These are phyloP conservation scores for Orbilia oligospora DNA, from an alignment of 2,329 filamentous ascomycete species.

Conservation along the genomic window DNA sequence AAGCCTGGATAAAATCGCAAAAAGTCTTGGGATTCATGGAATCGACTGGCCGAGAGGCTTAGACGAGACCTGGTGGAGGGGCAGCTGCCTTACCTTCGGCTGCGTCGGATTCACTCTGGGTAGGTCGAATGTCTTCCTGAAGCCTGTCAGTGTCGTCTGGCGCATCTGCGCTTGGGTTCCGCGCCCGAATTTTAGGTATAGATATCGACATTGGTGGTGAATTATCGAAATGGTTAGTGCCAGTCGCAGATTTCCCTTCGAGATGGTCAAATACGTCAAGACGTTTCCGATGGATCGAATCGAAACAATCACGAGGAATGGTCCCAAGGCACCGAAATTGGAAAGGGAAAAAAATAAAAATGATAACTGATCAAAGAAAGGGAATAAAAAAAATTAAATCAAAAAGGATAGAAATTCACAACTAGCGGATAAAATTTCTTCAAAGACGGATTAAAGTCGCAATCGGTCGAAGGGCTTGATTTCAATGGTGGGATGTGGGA, in stretches of 20 bases:
- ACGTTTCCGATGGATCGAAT: constrained; percentile 36
- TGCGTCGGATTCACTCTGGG: constrained; percentile 54
- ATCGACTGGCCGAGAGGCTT: constrained; percentile 51
- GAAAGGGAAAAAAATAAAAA: constrained; percentile 11
- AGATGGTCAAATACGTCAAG: constrained; percentile 20
- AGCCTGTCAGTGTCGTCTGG: constrained; percentile 55
- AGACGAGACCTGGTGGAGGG: constrained; percentile 51
- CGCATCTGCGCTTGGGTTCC: constrained; percentile 55
- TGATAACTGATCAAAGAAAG: background rate
- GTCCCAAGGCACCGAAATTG: background rate
- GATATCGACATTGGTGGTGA: constrained; percentile 49
- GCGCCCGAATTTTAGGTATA: constrained; percentile 41
- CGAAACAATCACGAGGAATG: constrained; percentile 25
- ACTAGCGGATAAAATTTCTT: constrained; percentile 42
- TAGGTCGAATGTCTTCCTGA: constrained; percentile 48
- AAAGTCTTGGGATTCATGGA: constrained; percentile 59
- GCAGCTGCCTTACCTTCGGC: constrained; percentile 58
- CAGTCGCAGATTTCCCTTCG: constrained; percentile 10
- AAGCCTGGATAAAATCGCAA: constrained; percentile 56
- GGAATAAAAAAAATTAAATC: background rate
- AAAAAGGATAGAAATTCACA: background rate
- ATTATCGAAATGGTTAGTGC: background rate
- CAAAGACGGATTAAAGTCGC: constrained; percentile 31
- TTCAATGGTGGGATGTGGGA: constrained; percentile 9
- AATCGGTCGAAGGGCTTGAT: constrained; percentile 10